These are phyloP conservation scores for Juglanconis oblonga DNA, from an alignment of 2,329 filamentous ascomycete genomes.

Conservation along the genomic window DNA sequence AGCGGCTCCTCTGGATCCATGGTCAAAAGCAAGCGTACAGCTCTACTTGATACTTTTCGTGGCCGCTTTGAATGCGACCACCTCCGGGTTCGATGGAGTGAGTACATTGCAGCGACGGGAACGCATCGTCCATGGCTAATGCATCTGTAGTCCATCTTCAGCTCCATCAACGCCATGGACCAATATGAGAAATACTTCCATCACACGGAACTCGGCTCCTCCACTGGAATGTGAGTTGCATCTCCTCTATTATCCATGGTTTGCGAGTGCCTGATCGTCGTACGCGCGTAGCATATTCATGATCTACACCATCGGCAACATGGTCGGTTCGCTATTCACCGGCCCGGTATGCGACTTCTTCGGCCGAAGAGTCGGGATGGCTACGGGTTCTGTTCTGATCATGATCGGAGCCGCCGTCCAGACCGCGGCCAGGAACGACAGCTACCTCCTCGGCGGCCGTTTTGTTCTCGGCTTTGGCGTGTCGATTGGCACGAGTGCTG, in stretches of 20 bases:
- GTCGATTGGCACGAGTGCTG: constrained; percentile 36
- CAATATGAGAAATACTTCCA: constrained; percentile 25
- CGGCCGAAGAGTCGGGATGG: constrained; percentile 41
- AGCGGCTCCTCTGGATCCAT: constrained; percentile 28
- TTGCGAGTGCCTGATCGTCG: too few species aligned
- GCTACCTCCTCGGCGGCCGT: constrained; percentile 45
- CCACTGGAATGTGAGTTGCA: constrained; percentile 23
- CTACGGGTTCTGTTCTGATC: constrained; percentile 36
- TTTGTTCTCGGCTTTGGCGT: constrained; percentile 55
- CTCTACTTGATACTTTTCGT: constrained; percentile 35
- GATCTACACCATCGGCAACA: constrained; percentile 44
- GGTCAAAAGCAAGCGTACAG: constrained; percentile 33
- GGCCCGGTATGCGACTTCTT: constrained; percentile 39
- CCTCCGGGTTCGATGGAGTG: constrained; percentile 36
- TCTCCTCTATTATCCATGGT: background rate
- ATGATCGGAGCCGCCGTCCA: constrained; percentile 38
- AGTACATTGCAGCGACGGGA: background rate
- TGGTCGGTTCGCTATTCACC: constrained; percentile 37
- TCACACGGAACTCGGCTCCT: constrained; percentile 21
- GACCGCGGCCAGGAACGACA: constrained; percentile 33
- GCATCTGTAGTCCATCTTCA: constrained; percentile 25
- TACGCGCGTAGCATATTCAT: constrained; percentile 32
- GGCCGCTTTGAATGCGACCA: constrained; percentile 35
- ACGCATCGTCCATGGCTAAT: background rate
- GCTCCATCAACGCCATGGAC: constrained; percentile 30